Percentiles rank a stretch among this genome's conserved stretches.
These are phyloP conservation scores for Pseudonitzschia pungens DNA, from an alignment of 108 stramenopile genomes.

Conservation along the genomic window DNA sequence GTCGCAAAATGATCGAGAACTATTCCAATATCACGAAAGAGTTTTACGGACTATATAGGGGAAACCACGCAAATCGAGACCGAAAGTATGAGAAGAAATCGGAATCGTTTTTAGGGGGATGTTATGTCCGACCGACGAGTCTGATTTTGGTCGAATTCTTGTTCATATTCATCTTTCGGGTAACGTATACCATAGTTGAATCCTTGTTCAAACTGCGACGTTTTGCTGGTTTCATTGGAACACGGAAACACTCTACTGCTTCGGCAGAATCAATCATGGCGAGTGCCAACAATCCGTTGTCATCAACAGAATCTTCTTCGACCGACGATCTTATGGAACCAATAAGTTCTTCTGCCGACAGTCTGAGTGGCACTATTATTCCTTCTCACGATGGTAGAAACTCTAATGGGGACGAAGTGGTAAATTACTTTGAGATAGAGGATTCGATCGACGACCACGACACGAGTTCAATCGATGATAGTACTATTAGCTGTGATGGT, in stretches of 20 bases:
- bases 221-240: neutral
- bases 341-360: too few species aligned
- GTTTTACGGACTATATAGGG: constrained; percentile 47
- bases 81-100: constrained; percentile 31
- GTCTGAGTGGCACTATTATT: too few species aligned
- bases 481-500: constrained; percentile 22
- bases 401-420: neutral
- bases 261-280: neutral
- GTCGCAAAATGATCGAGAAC: constrained; percentile 52
- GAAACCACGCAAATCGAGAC: constrained; percentile 57
- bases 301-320: neutral
- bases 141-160: constrained; percentile 37
- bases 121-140: constrained; percentile 39
- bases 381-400: neutral
- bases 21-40: constrained; percentile 51
- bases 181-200: constrained; percentile 33
- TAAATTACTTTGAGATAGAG: constrained; percentile 17
- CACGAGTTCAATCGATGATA: constrained; percentile 24
- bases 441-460: constrained; percentile 24
- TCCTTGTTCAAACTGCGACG: neutral
- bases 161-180: constrained; percentile 36
- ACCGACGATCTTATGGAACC: neutral
- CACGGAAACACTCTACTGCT: neutral
- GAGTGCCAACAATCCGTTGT: neutral
- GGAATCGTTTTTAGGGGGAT: constrained; percentile 43